Base-by-base conservation (phyloP, 108 stramenopile species). In the Nitzschia sp. region DNA sequence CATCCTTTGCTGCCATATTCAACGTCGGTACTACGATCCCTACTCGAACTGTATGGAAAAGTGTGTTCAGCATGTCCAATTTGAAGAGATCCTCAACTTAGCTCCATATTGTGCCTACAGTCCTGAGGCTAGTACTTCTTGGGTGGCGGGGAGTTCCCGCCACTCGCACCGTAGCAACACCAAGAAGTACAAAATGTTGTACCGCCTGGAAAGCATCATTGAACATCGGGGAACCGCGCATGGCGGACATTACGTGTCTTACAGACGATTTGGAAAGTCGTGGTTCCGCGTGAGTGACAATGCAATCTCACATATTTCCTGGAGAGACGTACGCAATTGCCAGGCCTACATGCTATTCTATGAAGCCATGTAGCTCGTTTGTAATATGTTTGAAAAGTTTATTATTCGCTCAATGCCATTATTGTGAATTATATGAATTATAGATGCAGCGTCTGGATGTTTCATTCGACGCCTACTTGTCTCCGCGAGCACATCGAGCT, bases 271-370 rank as follows among this genome's bases (percentile, higher is more conserved):
- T 34, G 60, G 62, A 25, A 25, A 53, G 53, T 53, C 41, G 0
- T 93, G 92, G 92, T 81, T 69, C 31, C 63, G 80, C 9, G 73
- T 87, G 28, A 90, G 89, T 9, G 92, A 93, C 62, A 70, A 77
- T 30, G 71, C 53, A 23, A 85, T 93, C 26, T 44, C 57, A 0
- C 34, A 50, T 9, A 63, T 81, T 25, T 65, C 77, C 26, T 93
- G 89, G 89, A 25, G 73, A 47, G 75, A 87, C 17, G 89, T 93
- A n/a, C 68, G 72, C 57, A 59, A 36, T 22, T 84, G 81, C 38
- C 89, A 93, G 65, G 92, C 92, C 1, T 93, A 89, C 59, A 89
- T 93, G 89, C 77, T 93, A 32, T 88, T 93, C 59, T 93, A 93
- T 66, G 87, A 81, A 45, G 73, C 72, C 26, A 53, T 82, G 21